Base-by-base conservation (phyloP, 257 asterid genomes). In the Solanum paucissectum region DNA sequence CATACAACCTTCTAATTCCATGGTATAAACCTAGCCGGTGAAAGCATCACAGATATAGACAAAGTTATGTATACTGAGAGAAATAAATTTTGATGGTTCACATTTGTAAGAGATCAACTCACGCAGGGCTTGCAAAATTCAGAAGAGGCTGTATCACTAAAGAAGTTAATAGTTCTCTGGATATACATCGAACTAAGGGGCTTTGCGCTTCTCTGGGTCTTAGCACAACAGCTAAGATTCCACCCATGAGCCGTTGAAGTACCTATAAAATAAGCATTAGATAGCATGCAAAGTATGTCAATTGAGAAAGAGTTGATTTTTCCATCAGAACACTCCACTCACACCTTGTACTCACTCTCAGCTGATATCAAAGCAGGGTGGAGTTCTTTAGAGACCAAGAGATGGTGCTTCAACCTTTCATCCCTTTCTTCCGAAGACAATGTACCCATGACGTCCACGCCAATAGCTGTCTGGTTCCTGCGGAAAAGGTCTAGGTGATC, bases 301-400 rank as follows among this genome's bases (percentile, higher is more conserved):
- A 44, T 32, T 12, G 83, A 84, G 36, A 46, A 86, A 89, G 87
- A 81, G 91, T 86, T 46, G 73, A 81, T 76, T 33, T 90, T 87
- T 92, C 90, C 88, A 91, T 84, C 62, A 94, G 94, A 93, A 88
- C 93, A 89, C 96, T 89, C 94, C 90, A 90, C 91, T 77, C 93
- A 93, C 97, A 97, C 99, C 99, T 97, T 97, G 98, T 97, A 96
- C 98, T 97, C 99, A 95, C 98, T 90, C 93, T 97, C 99, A 76
- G 99, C 86, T 89, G 99, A 95, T 90, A 95, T 91, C 94, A 97
- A 90, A 86, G 99, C 99, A 86, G 99, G 99, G 91, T 97, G 99
- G 89, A 97, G 99, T 92, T 97, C 98, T 91, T 95, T 95, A 72
- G 98, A 93, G 89, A 90, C 90, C 90, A 95, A 86, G 71, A 96